Percentiles rank a stretch among this genome's conserved stretches.
Evolutionary conservation across 352 stramenopile genomes (phyloP).

Genomic region (Pythium biforme): DNA sequence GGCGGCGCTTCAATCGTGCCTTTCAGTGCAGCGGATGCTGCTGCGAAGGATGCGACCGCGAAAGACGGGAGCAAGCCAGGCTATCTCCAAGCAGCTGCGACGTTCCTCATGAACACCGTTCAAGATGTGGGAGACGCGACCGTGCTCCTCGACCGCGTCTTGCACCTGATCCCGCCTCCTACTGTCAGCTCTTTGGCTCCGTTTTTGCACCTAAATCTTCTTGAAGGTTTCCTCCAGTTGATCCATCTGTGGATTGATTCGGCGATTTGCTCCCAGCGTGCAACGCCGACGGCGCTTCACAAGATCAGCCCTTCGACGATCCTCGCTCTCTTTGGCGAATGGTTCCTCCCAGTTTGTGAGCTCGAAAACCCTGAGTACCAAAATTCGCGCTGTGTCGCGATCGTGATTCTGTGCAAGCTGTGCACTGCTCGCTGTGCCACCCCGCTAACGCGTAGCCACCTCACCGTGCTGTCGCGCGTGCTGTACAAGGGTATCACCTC

Average conservation of each 20-base stretch:
- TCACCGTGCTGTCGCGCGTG: slow-evolving; percentile 61
- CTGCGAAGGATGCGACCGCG: slow-evolving; percentile 8
- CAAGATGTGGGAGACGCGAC: slow-evolving; percentile 61
- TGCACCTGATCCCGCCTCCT: slow-evolving; percentile 73
- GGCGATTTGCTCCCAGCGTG: slow-evolving; percentile 63
- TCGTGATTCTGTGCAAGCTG: slow-evolving; percentile 78
- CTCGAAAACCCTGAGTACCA: slow-evolving; percentile 65
- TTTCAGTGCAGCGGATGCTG: slow-evolving; percentile 28
- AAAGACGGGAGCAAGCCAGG: slow-evolving; percentile 57
- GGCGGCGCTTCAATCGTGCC: slow-evolving; percentile 50
- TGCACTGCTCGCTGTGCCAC: slow-evolving; percentile 71
- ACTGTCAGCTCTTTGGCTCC: slow-evolving; percentile 67
- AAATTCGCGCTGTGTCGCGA: slow-evolving; percentile 72
- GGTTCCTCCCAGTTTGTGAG: slow-evolving; percentile 85
- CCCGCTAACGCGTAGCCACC: slow-evolving; percentile 54
- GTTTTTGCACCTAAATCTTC: slow-evolving; percentile 66
- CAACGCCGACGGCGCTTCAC: slow-evolving; percentile 50
- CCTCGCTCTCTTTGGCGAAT: slow-evolving; percentile 82
- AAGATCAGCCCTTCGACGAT: slow-evolving; percentile 82
- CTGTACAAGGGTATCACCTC: slow-evolving; percentile 81
- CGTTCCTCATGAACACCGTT: slow-evolving; percentile 68
- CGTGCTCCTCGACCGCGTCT: slow-evolving; percentile 71
- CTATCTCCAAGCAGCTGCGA: slow-evolving; percentile 69
- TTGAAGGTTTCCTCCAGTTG: slow-evolving; percentile 72
- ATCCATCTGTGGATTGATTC: slow-evolving; percentile 81